Percentiles rank a stretch among this genome's conserved stretches.
These are phyloP conservation scores for Plectosphaerella sp. DNA, from an alignment of 2,329 filamentous ascomycete species.

Conservation along the genomic window DNA sequence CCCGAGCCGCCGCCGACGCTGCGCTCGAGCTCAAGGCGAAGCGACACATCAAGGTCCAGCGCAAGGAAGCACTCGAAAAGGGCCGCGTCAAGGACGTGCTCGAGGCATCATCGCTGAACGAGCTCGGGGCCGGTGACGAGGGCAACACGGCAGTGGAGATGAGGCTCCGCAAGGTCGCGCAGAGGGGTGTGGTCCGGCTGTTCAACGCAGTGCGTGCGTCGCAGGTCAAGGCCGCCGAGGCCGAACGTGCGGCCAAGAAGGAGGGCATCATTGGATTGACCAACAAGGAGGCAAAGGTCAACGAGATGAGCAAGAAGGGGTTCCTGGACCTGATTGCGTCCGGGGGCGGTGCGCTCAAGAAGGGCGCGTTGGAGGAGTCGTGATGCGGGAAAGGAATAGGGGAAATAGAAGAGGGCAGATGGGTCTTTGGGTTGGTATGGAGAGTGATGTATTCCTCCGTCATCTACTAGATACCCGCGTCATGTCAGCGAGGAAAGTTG, in stretches of 20 bases:
- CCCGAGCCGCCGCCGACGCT: conserved; percentile 67
- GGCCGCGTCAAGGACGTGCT: conserved; percentile 86
- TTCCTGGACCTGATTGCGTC: conserved; percentile 86
- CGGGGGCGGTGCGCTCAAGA: conserved; percentile 55
- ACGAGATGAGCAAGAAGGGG: conserved; percentile 95
- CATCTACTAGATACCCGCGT: conserved; percentile 12
- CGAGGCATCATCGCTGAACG: conserved; percentile 51
- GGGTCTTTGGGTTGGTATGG: not conserved
- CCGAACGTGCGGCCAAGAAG: conserved; percentile 63
- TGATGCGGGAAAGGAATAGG: conserved; percentile 19
- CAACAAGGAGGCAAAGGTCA: conserved; percentile 80
- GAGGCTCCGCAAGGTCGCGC: conserved; percentile 78
- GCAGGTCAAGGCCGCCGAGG: conserved; percentile 81
- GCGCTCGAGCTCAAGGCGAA: conserved; percentile 79
- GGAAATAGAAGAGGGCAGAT: not conserved
- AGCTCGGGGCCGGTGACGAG: conserved; percentile 34
- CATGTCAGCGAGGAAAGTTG: not conserved
- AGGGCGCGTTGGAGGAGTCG: conserved; percentile 54
- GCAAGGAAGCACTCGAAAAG: conserved; percentile 74
- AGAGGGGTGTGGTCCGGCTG: conserved; percentile 89
- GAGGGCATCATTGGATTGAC: conserved; percentile 74
- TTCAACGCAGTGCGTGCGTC: conserved; percentile 94
- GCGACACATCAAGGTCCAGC: conserved; percentile 74
- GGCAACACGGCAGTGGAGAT: conserved; percentile 65
- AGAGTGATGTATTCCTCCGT: conserved; percentile 18